These are phyloP conservation scores for Colletotrichum falcatum DNA, from an alignment of 2,329 filamentous ascomycete genomes.

Conservation along the genomic window DNA sequence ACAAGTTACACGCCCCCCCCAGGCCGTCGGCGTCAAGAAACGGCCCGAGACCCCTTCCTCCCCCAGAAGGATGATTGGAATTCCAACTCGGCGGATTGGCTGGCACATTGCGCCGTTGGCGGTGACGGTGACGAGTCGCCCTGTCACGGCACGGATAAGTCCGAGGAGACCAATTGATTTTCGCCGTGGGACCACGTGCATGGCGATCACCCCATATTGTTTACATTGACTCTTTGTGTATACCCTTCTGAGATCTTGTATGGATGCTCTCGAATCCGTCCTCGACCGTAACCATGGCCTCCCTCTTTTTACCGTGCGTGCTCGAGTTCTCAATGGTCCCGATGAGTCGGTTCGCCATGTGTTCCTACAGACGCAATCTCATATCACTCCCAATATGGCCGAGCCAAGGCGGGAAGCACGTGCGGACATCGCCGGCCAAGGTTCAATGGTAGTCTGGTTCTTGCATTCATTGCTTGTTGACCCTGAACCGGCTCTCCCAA, in stretches of 20 bases:
- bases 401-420: neutral
- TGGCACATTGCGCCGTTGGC: slow-evolving; percentile 39
- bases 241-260: neutral
- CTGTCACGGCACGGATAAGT: too few relatives aligned
- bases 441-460: neutral
- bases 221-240: neutral
- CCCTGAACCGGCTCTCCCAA: neutral
- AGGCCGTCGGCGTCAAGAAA: slow-evolving; percentile 8
- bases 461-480: neutral
- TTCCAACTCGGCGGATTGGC: slow-evolving; percentile 33
- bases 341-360: neutral
- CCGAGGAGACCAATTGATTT: too few relatives aligned
- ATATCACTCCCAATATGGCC: neutral
- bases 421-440: neutral
- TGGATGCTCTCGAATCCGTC: neutral
- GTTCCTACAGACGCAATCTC: neutral
- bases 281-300: neutral
- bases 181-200: too few relatives aligned
- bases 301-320: neutral
- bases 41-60: fast-evolving
- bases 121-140: too few relatives aligned
- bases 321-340: neutral
- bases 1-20: slow-evolving; percentile 9
- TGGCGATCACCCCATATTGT: neutral
- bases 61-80: slow-evolving; percentile 13